Conservation (phyloP, 192 early-diverging fungal genomes). For the Umbelopsis sp. region DNA sequence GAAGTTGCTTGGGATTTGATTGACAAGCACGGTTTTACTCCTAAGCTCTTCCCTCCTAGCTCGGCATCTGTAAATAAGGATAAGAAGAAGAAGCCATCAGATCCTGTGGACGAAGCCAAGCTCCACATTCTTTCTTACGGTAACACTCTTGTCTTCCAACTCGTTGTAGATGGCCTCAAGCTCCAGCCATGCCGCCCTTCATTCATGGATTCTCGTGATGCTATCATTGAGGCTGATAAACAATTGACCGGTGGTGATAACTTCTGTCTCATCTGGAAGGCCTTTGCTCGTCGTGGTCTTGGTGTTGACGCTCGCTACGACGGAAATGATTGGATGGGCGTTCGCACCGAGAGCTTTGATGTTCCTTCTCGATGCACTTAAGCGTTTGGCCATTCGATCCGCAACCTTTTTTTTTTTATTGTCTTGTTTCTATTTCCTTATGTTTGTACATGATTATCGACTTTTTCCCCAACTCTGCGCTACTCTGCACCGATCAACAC, state of each 20-base stretch:
- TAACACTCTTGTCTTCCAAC: constrained; percentile 70
- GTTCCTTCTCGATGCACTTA: constrained; percentile 23
- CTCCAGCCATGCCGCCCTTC: constrained; percentile 75
- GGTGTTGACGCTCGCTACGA: constrained; percentile 68
- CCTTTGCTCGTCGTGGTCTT: constrained; percentile 89
- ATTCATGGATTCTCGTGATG: constrained; percentile 74
- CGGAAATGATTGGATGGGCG: constrained; percentile 35
- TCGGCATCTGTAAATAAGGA: not conserved
- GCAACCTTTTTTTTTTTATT: not conserved
- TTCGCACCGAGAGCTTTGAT: constrained; percentile 31
- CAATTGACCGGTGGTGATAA: constrained; percentile 67
- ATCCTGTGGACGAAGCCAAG: constrained; percentile 34
- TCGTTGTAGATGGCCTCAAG: constrained; percentile 77
- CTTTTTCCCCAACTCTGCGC: not conserved
- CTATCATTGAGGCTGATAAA: constrained; percentile 69
- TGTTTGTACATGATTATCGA: constrained; percentile 17
- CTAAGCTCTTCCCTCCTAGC: constrained; percentile 58
- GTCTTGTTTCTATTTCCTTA: not conserved
- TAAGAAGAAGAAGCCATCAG: constrained; percentile 19
- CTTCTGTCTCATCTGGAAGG: constrained; percentile 71
- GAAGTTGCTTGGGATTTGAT: constrained; percentile 80
- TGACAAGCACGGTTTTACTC: constrained; percentile 56
- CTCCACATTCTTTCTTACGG: constrained; percentile 51
- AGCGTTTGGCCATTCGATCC: not conserved
- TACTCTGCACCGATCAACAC: not conserved